Evolutionary conservation across 192 early-diverging fungal genomes (phyloP).

Genomic region (Linnemannia schmuckeri): DNA sequence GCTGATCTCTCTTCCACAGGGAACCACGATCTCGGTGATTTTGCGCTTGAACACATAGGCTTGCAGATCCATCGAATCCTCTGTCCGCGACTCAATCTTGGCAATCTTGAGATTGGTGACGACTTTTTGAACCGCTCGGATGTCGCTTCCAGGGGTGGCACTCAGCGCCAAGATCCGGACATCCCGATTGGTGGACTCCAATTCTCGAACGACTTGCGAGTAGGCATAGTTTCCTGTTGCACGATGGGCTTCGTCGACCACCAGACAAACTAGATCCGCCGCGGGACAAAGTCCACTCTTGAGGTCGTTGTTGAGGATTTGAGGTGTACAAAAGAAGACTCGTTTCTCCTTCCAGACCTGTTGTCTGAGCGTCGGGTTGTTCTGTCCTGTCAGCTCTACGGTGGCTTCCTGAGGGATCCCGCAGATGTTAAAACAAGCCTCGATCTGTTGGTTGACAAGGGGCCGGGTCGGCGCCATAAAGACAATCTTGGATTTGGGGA

Average conservation of each 20-base stretch:
- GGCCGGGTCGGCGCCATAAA: constrained; percentile 96
- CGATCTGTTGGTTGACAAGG: constrained; percentile 92
- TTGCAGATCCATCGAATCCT: constrained; percentile 87
- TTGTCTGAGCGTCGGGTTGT: constrained; percentile 56
- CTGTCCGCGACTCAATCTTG: constrained; percentile 87
- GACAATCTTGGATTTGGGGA: constrained; percentile 84
- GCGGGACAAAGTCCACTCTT: constrained; percentile 74
- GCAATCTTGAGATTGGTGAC: constrained; percentile 82
- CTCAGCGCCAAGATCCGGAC: constrained; percentile 89
- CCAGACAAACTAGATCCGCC: constrained; percentile 73
- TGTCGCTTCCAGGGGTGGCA: constrained; percentile 86
- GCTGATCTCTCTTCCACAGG: constrained; percentile 62
- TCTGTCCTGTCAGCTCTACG: constrained; percentile 77
- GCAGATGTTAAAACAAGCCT: constrained; percentile 85
- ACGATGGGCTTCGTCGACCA: constrained; percentile 93
- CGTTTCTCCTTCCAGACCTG: constrained; percentile 74
- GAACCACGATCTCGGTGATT: constrained; percentile 76
- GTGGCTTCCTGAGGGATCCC: constrained; percentile 79
- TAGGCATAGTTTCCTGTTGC: constrained; percentile 91
- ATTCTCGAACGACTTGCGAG: constrained; percentile 73
- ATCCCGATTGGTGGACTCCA: constrained; percentile 61
- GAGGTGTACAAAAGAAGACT: constrained; percentile 91
- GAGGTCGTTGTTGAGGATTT: constrained; percentile 90
- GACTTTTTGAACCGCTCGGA: constrained; percentile 79
- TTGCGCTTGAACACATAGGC: constrained; percentile 77